These are phyloP conservation scores for Populus euphratica DNA, from an alignment of 345 rosid genomes.

Conservation along the genomic window DNA sequence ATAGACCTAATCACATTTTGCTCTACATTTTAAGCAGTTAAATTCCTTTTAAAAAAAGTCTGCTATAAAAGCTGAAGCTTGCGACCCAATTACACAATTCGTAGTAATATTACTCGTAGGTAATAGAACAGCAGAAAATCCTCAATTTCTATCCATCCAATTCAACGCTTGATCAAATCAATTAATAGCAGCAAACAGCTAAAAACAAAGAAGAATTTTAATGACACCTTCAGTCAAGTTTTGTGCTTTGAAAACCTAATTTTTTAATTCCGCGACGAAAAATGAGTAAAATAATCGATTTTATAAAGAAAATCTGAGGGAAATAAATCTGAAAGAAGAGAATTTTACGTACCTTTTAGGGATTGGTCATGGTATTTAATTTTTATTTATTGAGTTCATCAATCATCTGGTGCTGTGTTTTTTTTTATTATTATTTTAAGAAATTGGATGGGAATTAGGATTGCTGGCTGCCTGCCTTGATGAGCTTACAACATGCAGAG, in stretches of 20 bases:
- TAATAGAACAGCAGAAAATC: not conserved
- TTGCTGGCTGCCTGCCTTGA: conserved; percentile 34
- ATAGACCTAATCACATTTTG: not conserved
- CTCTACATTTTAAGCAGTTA: not conserved
- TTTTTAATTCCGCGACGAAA: not conserved
- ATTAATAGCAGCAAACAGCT: not conserved
- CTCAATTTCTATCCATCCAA: not conserved
- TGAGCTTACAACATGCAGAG: conserved; percentile 31
- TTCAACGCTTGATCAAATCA: not conserved
- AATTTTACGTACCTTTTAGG: conserved; percentile 5
- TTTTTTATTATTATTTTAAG: not conserved
- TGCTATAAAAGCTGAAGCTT: not conserved
- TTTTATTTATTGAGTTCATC: not conserved
- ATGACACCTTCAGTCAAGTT: not conserved
- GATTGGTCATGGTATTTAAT: not conserved
- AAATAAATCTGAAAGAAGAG: not conserved
- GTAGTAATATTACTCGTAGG: not conserved
- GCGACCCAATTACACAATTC: not conserved
- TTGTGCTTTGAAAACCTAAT: conserved; percentile 2
- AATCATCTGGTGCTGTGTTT: not conserved
- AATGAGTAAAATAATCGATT: not conserved
- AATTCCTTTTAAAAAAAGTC: not conserved
- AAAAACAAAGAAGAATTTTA: not conserved
- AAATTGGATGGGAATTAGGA: conserved; percentile 6
- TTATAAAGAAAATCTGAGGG: not conserved